phyloP scores from a whole-genome alignment of 2,329 filamentous ascomycete genomes.

The Emmonsia crescens region DNA sequence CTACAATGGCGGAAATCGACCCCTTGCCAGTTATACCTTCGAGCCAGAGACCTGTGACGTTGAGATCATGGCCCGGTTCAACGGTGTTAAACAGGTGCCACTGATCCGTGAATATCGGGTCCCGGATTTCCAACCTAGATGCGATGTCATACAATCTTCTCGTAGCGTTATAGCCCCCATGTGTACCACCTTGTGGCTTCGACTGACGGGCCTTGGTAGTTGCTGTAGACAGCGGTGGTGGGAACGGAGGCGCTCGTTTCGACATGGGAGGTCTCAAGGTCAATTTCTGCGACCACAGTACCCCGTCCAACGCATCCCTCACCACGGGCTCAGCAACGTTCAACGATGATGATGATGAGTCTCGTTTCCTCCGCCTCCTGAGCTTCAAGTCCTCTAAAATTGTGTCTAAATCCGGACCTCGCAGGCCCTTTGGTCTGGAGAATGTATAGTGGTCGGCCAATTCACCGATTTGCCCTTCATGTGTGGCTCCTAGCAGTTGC shows the following conservation, averaged over 20 bases:
- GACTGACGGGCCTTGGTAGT: conserved; percentile 8
- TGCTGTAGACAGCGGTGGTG: conserved; percentile 4
- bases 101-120: conserved; percentile 87
- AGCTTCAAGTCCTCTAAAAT: conserved; percentile 44
- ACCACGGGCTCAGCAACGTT: conserved; percentile 20
- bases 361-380: conserved; percentile 51
- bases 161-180: conserved; percentile 39
- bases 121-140: conserved; percentile 59
- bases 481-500: conserved; percentile 57
- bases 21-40: conserved; percentile 84
- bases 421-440: conserved; percentile 46
- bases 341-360: conserved; percentile 18
- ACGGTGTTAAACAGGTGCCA: conserved; percentile 88
- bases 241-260: conserved; percentile 43
- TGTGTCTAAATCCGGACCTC: conserved; percentile 45
- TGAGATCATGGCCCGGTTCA: conserved; percentile 79
- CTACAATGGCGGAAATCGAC: conserved; percentile 83
- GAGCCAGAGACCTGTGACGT: conserved; percentile 88
- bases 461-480: conserved; percentile 72
- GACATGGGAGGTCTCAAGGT: conserved; percentile 50
- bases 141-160: conserved; percentile 51
- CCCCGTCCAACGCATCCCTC: conserved; percentile 55
- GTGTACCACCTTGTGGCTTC: neutral
- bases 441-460: conserved; percentile 79
- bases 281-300: conserved; percentile 74